phyloP scores from a whole-genome alignment of 73 alveolate species.

The Tetrahymena elliotti region DNA sequence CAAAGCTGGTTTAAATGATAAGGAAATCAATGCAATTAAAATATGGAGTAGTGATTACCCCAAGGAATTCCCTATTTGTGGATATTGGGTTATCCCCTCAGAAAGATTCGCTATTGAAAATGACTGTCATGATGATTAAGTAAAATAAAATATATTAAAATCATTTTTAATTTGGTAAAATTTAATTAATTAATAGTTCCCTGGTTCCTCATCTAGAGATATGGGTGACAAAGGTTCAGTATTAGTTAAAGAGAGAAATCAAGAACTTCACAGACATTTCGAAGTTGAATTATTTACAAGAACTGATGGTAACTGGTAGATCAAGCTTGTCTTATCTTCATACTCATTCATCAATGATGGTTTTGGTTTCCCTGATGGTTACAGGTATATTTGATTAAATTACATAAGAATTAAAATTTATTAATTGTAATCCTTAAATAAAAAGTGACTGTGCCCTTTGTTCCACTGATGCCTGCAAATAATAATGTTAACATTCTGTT shows the following conservation, averaged over 20 bases:
- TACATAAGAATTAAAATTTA: neutral
- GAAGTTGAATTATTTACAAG: slow-evolving; percentile 75
- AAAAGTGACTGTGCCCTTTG: slow-evolving; percentile 73
- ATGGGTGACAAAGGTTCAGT: slow-evolving; percentile 88
- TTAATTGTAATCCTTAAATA: neutral
- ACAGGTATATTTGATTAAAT: neutral
- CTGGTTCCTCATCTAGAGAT: slow-evolving; percentile 90
- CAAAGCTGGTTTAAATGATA: slow-evolving; percentile 66
- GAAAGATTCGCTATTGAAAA: slow-evolving; percentile 75
- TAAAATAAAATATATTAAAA: too few species aligned
- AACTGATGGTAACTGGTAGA: slow-evolving; percentile 88
- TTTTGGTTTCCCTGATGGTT: slow-evolving; percentile 92
- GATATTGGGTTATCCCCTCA: slow-evolving; percentile 78
- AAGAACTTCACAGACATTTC: slow-evolving; percentile 72
- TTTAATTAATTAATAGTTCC: slow-evolving; percentile 24
- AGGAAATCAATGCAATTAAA: slow-evolving; percentile 75
- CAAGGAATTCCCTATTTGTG: slow-evolving; percentile 87
- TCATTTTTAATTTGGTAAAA: too few species aligned
- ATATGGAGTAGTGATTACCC: slow-evolving; percentile 92
- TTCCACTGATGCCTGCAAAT: slow-evolving; percentile 55
- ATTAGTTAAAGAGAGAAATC: slow-evolving; percentile 68
- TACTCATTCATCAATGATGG: slow-evolving; percentile 84
- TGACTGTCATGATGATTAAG: slow-evolving; percentile 92
- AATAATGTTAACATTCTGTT: slow-evolving; percentile 71
- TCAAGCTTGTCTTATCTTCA: slow-evolving; percentile 69